Conservation (phyloP, 176 grass and related monocot species). For the Zea mays region DNA sequence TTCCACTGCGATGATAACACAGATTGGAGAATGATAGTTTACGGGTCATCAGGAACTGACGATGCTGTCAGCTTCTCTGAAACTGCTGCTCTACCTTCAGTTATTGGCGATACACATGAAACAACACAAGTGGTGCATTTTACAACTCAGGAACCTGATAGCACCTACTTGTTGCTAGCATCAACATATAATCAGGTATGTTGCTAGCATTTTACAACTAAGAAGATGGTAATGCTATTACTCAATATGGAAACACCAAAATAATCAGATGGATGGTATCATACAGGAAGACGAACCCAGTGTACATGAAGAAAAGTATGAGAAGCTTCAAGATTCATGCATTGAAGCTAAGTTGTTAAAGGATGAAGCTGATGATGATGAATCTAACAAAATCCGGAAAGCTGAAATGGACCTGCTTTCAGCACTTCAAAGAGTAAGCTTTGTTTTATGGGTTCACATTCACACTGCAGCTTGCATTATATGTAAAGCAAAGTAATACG, state of each 20-base stretch:
- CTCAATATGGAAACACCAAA: neutral
- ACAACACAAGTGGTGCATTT: slow-evolving; percentile 1
- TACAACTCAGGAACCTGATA: slow-evolving; percentile 26
- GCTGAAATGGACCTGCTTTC: slow-evolving; percentile 47
- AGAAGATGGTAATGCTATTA: neutral
- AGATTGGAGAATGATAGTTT: slow-evolving; percentile 26
- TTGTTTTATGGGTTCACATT: slow-evolving; percentile 9
- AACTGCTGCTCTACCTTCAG: neutral
- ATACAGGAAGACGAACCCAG: slow-evolving; percentile 44
- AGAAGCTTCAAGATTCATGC: slow-evolving; percentile 45
- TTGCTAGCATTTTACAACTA: neutral
- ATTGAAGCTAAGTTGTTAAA: slow-evolving; percentile 46
- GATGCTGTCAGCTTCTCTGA: slow-evolving; percentile 13
- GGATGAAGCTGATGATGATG: slow-evolving; percentile 44
- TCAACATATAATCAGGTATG: slow-evolving; percentile 26
- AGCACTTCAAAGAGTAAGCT: slow-evolving; percentile 54
- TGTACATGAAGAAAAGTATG: slow-evolving; percentile 37
- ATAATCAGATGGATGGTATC: neutral
- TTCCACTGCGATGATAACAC: neutral
- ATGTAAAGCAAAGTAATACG: neutral
- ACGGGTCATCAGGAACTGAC: slow-evolving; percentile 35
- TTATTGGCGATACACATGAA: slow-evolving; percentile 18
- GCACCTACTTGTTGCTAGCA: slow-evolving; percentile 11
- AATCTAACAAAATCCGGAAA: slow-evolving; percentile 45
- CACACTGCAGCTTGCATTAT: slow-evolving; percentile 10